phyloP scores from a whole-genome alignment of 208 protist genomes.

The Wallacemonas sp. region DNA sequence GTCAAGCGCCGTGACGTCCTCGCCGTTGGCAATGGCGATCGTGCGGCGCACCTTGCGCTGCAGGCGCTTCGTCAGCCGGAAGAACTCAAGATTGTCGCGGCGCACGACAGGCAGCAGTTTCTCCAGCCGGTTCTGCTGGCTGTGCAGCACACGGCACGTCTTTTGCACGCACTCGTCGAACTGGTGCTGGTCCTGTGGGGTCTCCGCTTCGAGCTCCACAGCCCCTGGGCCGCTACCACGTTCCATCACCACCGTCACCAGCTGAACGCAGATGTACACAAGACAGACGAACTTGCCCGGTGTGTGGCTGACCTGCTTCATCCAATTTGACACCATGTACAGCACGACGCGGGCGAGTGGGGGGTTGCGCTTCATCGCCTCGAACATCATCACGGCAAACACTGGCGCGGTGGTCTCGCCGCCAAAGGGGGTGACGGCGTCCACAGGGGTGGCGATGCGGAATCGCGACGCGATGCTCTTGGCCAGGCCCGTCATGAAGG shows the following conservation, averaged over 20 bases:
- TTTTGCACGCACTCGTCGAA: constrained; percentile 73
- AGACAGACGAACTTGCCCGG: constrained; percentile 84
- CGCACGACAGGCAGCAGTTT: constrained; percentile 46
- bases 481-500: constrained; percentile 81
- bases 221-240: constrained; percentile 45
- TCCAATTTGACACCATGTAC: constrained; percentile 84
- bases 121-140: constrained; percentile 59
- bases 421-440: constrained; percentile 55
- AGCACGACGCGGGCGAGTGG: constrained; percentile 77
- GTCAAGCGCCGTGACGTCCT: constrained; percentile 27
- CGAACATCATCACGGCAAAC: constrained; percentile 87
- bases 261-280: constrained; percentile 82
- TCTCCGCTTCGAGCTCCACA: constrained; percentile 73
- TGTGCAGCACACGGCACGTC: constrained; percentile 46
- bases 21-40: constrained; percentile 47
- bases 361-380: constrained; percentile 86
- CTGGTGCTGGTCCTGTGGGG: constrained; percentile 56
- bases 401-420: constrained; percentile 63
- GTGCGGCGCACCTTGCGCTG: constrained; percentile 44
- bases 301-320: constrained; percentile 60
- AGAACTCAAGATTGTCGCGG: constrained; percentile 71
- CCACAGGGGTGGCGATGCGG: constrained; percentile 67
- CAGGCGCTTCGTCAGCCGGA: constrained; percentile 57
- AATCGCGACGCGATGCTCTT: constrained; percentile 81
- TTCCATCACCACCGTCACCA: constrained; percentile 61